Evolutionary conservation across 768 basidiomycete species (phyloP).

Genomic region (Leccinum pellstonianum): DNA sequence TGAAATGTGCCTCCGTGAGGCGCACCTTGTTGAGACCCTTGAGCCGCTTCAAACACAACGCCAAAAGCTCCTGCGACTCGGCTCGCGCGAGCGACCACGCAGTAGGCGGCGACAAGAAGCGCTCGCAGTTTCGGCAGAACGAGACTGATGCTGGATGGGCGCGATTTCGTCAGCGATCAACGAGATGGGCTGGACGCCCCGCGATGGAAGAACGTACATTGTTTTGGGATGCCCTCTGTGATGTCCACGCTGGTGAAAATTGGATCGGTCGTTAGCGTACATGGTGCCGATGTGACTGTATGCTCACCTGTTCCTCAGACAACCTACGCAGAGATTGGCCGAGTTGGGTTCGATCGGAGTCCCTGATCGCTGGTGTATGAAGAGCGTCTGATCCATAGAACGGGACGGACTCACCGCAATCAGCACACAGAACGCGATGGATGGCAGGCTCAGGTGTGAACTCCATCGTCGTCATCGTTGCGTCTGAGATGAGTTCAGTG

Average conservation of each 20-base stretch:
- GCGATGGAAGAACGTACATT: conserved; percentile 49
- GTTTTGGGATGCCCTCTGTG: conserved; percentile 96
- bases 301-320: conserved; percentile 81
- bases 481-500: neutral
- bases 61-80: conserved; percentile 90
- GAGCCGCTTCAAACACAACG: conserved; percentile 92
- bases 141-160: conserved; percentile 69
- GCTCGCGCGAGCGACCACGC: conserved; percentile 84
- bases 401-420: conserved; percentile 60
- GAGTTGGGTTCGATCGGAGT: conserved; percentile 89
- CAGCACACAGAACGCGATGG: conserved; percentile 84
- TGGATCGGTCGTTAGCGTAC: neutral
- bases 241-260: conserved; percentile 73
- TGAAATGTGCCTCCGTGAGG: conserved; percentile 96
- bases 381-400: neutral
- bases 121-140: conserved; percentile 94
- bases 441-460: conserved; percentile 73
- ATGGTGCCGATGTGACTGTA: neutral
- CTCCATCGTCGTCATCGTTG: conserved; percentile 53
- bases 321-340: conserved; percentile 88
- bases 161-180: neutral
- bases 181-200: neutral
- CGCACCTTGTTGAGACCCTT: conserved; percentile 94
- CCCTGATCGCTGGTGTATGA: conserved; percentile 41
- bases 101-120: conserved; percentile 88